Conservation (phyloP, 139 green algal species). For the Picochlorum sp. region DNA sequence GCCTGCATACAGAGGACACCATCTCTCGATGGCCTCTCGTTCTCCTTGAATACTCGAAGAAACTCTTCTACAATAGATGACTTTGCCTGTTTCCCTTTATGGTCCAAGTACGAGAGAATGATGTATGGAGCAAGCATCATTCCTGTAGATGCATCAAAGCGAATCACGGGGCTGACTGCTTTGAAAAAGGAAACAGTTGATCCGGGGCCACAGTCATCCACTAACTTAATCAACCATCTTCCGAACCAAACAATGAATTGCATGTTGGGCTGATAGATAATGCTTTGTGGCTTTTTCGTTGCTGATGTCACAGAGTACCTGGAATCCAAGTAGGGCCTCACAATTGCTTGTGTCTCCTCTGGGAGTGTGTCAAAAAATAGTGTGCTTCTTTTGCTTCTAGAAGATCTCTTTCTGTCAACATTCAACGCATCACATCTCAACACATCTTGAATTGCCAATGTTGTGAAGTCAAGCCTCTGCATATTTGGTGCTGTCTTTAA, state of each 20-base stretch:
- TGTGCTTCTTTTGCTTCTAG: constrained; percentile 6
- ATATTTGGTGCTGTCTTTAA: constrained; percentile 65
- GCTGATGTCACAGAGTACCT: constrained; percentile 19
- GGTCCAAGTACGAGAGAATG: constrained; percentile 49
- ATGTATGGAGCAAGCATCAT: constrained; percentile 79
- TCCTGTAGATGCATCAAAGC: constrained; percentile 66
- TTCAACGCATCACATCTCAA: constrained; percentile 23
- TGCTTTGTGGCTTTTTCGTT: not conserved
- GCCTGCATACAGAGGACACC: constrained; percentile 57
- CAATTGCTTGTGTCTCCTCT: constrained; percentile 23
- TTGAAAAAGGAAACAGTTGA: constrained; percentile 37
- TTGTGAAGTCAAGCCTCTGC: constrained; percentile 58
- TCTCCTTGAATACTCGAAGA: constrained; percentile 26
- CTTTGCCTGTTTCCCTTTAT: constrained; percentile 21
- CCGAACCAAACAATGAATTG: constrained; percentile 67
- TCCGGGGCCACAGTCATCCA: constrained; percentile 23
- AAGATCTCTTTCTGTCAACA: not conserved
- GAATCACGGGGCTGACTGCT: constrained; percentile 48
- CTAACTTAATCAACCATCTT: constrained; percentile 61
- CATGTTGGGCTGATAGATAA: not conserved
- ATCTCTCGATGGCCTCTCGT: constrained; percentile 22
- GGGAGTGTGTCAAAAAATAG: constrained; percentile 15
- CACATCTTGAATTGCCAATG: constrained; percentile 66
- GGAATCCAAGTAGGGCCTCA: constrained; percentile 44
- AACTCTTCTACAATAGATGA: too few species aligned